Base-by-base conservation (phyloP, 345 rosid genomes). In the Iberis pinnata region DNA sequence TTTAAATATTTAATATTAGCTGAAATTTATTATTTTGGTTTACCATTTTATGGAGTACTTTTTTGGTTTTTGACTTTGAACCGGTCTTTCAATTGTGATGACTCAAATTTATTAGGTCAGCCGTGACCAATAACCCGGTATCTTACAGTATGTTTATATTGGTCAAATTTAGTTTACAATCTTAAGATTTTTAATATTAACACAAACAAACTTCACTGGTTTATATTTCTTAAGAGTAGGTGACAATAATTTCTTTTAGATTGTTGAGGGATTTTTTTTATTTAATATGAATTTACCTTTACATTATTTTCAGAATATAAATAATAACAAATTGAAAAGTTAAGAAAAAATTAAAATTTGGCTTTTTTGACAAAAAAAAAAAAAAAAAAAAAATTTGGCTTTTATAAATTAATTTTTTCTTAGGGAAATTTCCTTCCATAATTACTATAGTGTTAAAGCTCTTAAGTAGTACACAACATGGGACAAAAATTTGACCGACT, bases 401-500 rank as follows among this genome's bases (percentile, higher is more conserved):
- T n/a, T 5, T 3, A 53, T 8, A 7, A 0, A 42, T 18, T 14
- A 8, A 41, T 18, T 4, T 32, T 9, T 41, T 48, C 3, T 16
- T 31, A 27, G 5, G 8, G 26, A 12, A 57, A 39, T 33, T 24
- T 8, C 10, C 12, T 56, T 32, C 13, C n/a, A 15, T 25, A 15
- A 6, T 29, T 7, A 38, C 56, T 29, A 17, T 3, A 32, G 37
- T 15, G 39, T 53, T 52, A 38, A 29, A 42, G 31, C 12, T 45
- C 4, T 49, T 32, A 50, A 63, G 69, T 48, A 37, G 29, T 2
- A 62, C 11, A 41, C 36, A 15, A 52, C n/a, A 25, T 53, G 20
- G 49, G 56, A 46, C 46, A 56, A 39, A 64, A 58, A 59, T 76
- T 78, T 78, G 89, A 83, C 89, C 89, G 79, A 78, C 84, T 74